Conservation (phyloP, 257 asterid species). For the Handroanthus guayacan region DNA sequence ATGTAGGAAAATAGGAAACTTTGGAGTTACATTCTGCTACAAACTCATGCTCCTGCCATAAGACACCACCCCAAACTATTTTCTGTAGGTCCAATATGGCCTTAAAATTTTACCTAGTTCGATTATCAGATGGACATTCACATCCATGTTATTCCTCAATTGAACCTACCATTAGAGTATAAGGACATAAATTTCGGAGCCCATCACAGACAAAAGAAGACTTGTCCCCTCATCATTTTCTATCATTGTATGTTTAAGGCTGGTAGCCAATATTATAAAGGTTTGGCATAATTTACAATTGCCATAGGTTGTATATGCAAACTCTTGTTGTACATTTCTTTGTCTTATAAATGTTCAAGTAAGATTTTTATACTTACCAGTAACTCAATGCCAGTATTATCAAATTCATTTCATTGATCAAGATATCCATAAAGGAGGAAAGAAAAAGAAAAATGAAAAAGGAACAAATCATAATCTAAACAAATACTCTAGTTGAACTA, state of each 20-base stretch:
- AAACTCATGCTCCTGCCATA: background rate
- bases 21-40: background rate
- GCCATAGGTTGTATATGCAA: background rate
- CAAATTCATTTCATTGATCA: background rate
- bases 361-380: background rate
- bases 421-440: background rate
- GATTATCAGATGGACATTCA: background rate
- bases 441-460: background rate
- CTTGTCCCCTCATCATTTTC: conserved; percentile 1
- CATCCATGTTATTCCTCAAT: conserved; percentile 2
- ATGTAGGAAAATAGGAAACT: background rate
- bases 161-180: background rate
- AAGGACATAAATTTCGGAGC: background rate
- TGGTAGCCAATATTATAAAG: conserved; percentile 20
- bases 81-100: background rate
- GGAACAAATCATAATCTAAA: background rate
- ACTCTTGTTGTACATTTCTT: background rate
- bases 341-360: background rate
- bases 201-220: background rate
- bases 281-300: background rate
- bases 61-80: background rate
- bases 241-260: background rate
- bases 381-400: conserved; percentile 1
- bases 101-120: conserved; percentile 19
- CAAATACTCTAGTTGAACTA: conserved; percentile 25